phyloP scores from a whole-genome alignment of 2,329 filamentous ascomycete genomes.

The Curvularia sp. region DNA sequence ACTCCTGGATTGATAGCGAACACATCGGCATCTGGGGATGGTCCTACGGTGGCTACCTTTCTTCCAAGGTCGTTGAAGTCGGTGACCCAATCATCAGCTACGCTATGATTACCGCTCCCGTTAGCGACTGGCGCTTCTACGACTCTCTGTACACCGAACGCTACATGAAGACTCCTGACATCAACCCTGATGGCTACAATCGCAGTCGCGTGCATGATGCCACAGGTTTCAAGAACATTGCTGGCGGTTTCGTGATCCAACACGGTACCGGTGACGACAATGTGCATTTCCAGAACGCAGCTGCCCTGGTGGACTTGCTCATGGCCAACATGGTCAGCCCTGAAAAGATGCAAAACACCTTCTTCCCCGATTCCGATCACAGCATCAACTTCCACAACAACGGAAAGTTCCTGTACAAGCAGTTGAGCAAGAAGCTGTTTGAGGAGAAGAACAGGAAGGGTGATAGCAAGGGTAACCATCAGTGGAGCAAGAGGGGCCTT shows the following conservation, averaged over 20 bases:
- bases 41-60: conserved; percentile 72
- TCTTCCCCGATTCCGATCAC: conserved; percentile 72
- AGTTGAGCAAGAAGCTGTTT: conserved; percentile 66
- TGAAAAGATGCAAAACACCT: conserved; percentile 68
- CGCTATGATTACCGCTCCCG: conserved; percentile 69
- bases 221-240: conserved; percentile 68
- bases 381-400: conserved; percentile 66
- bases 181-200: conserved; percentile 68
- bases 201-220: conserved; percentile 65
- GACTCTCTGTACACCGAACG: conserved; percentile 75
- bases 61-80: conserved; percentile 70
- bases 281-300: conserved; percentile 73
- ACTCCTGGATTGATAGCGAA: conserved; percentile 63
- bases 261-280: conserved; percentile 76
- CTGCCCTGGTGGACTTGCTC: conserved; percentile 67
- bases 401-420: conserved; percentile 66
- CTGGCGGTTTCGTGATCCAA: conserved; percentile 67
- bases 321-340: conserved; percentile 66
- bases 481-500: conserved; percentile 55
- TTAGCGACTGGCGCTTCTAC: conserved; percentile 74
- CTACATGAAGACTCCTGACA: conserved; percentile 70
- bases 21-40: conserved; percentile 73
- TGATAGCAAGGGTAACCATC: conserved; percentile 51
- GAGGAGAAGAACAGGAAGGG: conserved; percentile 64
- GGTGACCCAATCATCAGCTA: conserved; percentile 68